These are phyloP conservation scores for Aquanectria penicillioides DNA, from an alignment of 2,329 filamentous ascomycete species.

Conservation along the genomic window DNA sequence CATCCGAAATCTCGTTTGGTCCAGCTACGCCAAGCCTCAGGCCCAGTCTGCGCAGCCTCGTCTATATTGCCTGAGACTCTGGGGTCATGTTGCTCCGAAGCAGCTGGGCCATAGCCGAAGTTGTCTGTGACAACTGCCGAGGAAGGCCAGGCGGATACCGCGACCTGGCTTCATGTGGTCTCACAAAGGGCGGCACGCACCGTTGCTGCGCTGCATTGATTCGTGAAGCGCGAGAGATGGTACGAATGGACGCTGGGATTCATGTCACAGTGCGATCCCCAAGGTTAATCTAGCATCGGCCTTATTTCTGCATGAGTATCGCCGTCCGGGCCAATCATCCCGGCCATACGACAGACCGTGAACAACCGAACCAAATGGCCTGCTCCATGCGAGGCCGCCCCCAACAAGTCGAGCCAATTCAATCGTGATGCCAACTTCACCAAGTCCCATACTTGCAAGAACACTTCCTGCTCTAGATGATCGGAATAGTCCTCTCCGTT, in stretches of 20 bases:
- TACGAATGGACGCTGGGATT: neutral
- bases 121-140: slow-evolving; percentile 22
- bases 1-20: slow-evolving; percentile 30
- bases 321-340: neutral
- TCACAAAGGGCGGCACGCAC: slow-evolving; percentile 1
- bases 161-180: slow-evolving; percentile 15
- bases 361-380: neutral
- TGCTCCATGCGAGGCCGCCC: neutral
- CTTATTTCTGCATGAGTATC: slow-evolving; percentile 15
- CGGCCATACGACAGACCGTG: neutral
- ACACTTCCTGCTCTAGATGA: too few species aligned
- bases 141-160: slow-evolving; percentile 7
- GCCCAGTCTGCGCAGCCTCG: slow-evolving; percentile 16
- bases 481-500: too few species aligned
- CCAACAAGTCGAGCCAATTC: neutral
- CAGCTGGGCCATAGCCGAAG: neutral
- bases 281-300: slow-evolving; percentile 10
- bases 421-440: neutral
- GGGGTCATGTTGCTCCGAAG: slow-evolving; percentile 2
- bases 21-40: neutral
- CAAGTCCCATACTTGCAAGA: too few species aligned
- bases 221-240: neutral
- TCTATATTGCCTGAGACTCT: neutral
- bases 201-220: neutral
- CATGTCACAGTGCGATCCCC: neutral